phyloP scores from a whole-genome alignment of 352 stramenopile genomes.

The Plasmopara muralis region DNA sequence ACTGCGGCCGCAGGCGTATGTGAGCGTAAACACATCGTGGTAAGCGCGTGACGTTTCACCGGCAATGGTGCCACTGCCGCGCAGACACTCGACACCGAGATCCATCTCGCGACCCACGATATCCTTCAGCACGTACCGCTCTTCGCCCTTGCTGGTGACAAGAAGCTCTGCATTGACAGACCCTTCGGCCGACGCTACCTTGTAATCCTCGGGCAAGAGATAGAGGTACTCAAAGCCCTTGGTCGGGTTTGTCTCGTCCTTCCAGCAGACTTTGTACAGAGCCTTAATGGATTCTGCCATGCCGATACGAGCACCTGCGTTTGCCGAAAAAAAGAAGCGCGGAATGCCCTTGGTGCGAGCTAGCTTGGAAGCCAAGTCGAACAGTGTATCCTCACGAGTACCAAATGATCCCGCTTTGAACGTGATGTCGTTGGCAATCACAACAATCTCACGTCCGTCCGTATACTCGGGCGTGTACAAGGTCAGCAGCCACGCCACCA shows the following conservation, averaged over 20 bases:
- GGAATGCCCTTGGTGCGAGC: slow-evolving; percentile 91
- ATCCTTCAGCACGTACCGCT: slow-evolving; percentile 93
- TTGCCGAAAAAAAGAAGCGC: slow-evolving; percentile 98
- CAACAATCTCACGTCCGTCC: slow-evolving; percentile 93
- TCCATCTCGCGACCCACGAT: slow-evolving; percentile 97
- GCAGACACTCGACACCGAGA: slow-evolving; percentile 99
- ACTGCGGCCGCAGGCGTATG: slow-evolving; percentile 97
- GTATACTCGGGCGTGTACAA: slow-evolving; percentile 98
- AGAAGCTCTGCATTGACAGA: slow-evolving; percentile 82
- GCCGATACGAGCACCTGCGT: slow-evolving; percentile 98
- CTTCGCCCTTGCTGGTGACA: slow-evolving; percentile 59
- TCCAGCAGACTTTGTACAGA: slow-evolving; percentile 97
- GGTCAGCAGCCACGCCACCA: slow-evolving; percentile 99
- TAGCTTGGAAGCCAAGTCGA: slow-evolving; percentile 96
- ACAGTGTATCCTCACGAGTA: slow-evolving; percentile 98
- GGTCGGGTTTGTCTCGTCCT: slow-evolving; percentile 91
- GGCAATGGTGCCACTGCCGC: slow-evolving; percentile 98
- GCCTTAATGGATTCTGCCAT: slow-evolving; percentile 98
- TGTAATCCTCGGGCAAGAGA: slow-evolving; percentile 93
- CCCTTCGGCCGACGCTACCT: slow-evolving; percentile 82
- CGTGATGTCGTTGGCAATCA: slow-evolving; percentile 99
- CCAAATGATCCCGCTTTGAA: slow-evolving; percentile 99
- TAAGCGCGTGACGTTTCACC: slow-evolving; percentile 98
- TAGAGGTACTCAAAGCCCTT: slow-evolving; percentile 99
- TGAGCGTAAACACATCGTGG: slow-evolving; percentile 99